Conservation (phyloP, 2,329 filamentous ascomycete genomes). For the Diaporthe sp. region DNA sequence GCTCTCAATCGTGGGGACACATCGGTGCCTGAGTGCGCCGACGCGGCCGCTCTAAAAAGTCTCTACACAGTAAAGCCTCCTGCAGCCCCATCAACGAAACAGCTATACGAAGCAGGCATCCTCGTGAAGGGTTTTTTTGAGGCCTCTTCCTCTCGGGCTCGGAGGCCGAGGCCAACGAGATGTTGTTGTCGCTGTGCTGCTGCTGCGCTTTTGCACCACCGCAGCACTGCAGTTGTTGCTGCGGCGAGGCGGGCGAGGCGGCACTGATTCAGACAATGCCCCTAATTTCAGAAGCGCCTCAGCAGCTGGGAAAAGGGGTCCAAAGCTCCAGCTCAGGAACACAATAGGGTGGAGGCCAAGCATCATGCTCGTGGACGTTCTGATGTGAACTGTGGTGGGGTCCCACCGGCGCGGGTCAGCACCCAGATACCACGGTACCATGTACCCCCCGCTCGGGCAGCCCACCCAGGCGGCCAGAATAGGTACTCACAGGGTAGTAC, state of each 20-base stretch:
- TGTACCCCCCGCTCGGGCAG: neutral
- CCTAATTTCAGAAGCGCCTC: conserved; percentile 25
- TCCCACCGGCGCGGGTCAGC: conserved; percentile 18
- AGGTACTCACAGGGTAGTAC: neutral
- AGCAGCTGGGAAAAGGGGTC: conserved; percentile 13
- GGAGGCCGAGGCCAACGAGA: conserved; percentile 6
- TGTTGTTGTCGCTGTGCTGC: neutral
- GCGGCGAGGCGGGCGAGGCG: conserved; percentile 2
- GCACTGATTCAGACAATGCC: conserved; percentile 19
- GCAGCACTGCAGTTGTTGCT: neutral
- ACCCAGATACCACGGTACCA: neutral
- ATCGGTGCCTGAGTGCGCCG: conserved; percentile 18
- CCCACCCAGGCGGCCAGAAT: neutral
- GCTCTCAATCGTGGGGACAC: conserved; percentile 7
- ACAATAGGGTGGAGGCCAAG: conserved; percentile 19
- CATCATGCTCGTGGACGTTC: conserved; percentile 20
- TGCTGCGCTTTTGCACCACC: neutral
- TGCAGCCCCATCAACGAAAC: neutral
- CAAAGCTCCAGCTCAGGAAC: conserved; percentile 23
- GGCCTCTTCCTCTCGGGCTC: neutral
- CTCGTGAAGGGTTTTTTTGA: neutral
- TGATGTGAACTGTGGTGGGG: conserved; percentile 20
- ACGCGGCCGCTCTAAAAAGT: conserved; percentile 1
- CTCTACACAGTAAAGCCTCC: neutral
- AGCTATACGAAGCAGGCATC: neutral